phyloP scores from a whole-genome alignment of 2,329 filamentous ascomycete species.

The Chaetothyriales sp. region DNA sequence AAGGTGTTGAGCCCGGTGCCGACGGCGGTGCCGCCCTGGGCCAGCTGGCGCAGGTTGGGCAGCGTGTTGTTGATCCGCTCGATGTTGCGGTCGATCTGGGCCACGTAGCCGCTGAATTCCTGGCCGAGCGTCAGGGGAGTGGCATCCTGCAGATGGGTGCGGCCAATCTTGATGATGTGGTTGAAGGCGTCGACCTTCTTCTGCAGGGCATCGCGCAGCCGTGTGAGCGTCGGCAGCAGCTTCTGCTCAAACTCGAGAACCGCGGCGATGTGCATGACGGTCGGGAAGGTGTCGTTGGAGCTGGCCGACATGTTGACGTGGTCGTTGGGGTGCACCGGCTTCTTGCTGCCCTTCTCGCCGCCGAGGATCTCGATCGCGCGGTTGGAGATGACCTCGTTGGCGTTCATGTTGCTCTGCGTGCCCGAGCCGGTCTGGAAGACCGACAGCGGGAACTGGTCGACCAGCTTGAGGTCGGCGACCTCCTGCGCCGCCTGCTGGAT shows the following conservation, averaged over 20 bases:
- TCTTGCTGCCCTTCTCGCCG: slow-evolving; percentile 87
- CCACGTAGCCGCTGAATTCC: slow-evolving; percentile 95
- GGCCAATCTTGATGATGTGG: slow-evolving; percentile 96
- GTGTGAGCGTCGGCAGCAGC: slow-evolving; percentile 68
- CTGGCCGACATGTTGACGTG: slow-evolving; percentile 99
- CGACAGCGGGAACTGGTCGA: slow-evolving; percentile 95
- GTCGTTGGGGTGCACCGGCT: slow-evolving; percentile 97
- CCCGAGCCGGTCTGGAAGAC: slow-evolving; percentile 99
- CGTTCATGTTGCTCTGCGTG: slow-evolving; percentile 99
- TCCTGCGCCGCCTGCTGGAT: slow-evolving; percentile 90
- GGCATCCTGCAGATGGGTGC: slow-evolving; percentile 93
- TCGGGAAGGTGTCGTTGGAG: slow-evolving; percentile 98
- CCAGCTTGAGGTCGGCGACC: slow-evolving; percentile 80
- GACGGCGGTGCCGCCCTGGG: slow-evolving; percentile 91
- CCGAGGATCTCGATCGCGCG: slow-evolving; percentile 95
- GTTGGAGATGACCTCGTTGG: slow-evolving; percentile 99
- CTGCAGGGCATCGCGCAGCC: slow-evolving; percentile 69
- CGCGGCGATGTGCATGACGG: slow-evolving; percentile 98
- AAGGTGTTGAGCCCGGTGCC: slow-evolving; percentile 97
- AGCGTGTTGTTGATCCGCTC: slow-evolving; percentile 70
- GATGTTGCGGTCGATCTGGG: slow-evolving; percentile 82
- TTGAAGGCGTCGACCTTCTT: slow-evolving; percentile 80
- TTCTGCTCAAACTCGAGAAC: slow-evolving; percentile 81
- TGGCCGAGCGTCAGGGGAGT: slow-evolving; percentile 90
- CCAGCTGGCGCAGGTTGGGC: slow-evolving; percentile 70